These are phyloP conservation scores for Simplicillium aogashimaense DNA, from an alignment of 2,329 filamentous ascomycete genomes.

Conservation along the genomic window DNA sequence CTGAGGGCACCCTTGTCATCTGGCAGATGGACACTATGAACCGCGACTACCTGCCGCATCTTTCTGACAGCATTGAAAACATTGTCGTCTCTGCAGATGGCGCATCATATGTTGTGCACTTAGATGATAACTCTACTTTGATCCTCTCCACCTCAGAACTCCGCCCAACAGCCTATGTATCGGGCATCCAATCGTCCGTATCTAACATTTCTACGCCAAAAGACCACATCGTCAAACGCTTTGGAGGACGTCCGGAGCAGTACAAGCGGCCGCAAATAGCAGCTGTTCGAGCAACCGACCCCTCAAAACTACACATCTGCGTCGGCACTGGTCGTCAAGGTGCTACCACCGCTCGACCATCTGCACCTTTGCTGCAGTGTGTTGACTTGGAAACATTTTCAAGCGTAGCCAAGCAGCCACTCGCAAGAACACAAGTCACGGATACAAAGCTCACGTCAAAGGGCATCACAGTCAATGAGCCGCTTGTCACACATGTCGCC, in stretches of 20 bases:
- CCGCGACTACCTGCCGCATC: constrained; percentile 78
- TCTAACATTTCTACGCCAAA: constrained; percentile 39
- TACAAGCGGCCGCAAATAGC: constrained; percentile 45
- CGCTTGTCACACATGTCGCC: constrained; percentile 64
- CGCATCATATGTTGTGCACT: constrained; percentile 70
- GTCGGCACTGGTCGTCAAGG: constrained; percentile 53
- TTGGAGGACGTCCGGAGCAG: constrained; percentile 33
- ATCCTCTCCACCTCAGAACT: constrained; percentile 84
- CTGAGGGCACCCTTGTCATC: constrained; percentile 78
- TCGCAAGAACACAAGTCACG: constrained; percentile 81
- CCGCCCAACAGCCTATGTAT: constrained; percentile 72
- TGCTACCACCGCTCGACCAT: constrained; percentile 39
- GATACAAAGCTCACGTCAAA: constrained; percentile 67
- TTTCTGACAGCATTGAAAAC: constrained; percentile 75
- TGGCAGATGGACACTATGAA: constrained; percentile 89
- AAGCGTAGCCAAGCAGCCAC: constrained; percentile 75
- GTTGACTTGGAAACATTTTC: constrained; percentile 75
- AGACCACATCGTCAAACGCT: constrained; percentile 41
- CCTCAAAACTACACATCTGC: constrained; percentile 57
- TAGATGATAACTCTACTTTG: constrained; percentile 90
- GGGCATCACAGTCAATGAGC: constrained; percentile 63
- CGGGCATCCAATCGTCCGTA: constrained; percentile 63
- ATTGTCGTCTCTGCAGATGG: constrained; percentile 73
- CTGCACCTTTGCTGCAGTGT: constrained; percentile 61
- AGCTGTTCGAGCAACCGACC: constrained; percentile 49